Percentiles rank a stretch among this genome's conserved stretches.
Conservation (phyloP, 305 asterid genomes). For the Solanum hybrid region DNA sequence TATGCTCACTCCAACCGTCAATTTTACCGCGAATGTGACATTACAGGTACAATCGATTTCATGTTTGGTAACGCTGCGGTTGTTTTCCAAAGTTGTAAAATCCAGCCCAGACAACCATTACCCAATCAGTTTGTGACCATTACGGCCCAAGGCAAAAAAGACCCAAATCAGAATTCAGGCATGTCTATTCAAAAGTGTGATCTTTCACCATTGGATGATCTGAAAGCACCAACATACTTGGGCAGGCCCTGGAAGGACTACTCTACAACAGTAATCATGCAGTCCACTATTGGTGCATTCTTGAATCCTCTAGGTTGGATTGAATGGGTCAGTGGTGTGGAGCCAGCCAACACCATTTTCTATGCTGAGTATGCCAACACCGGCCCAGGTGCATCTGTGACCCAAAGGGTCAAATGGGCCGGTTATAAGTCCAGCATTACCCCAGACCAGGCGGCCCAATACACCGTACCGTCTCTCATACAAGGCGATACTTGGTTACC, state of each 20-base stretch:
- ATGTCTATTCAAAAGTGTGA: conserved; percentile 60
- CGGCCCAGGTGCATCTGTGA: conserved; percentile 51
- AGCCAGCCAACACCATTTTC: conserved; percentile 55
- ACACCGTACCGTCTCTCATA: conserved; percentile 42
- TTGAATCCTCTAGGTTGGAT: conserved; percentile 65
- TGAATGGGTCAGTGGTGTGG: conserved; percentile 36
- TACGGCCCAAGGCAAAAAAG: conserved; percentile 77
- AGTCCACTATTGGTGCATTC: conserved; percentile 44
- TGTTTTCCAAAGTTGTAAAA: conserved; percentile 66
- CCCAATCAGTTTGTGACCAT: conserved; percentile 67
- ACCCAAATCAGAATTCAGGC: conserved; percentile 60
- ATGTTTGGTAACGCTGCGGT: conserved; percentile 80
- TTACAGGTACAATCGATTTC: conserved; percentile 81
- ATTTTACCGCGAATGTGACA: conserved; percentile 66
- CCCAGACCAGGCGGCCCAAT: conserved; percentile 33
- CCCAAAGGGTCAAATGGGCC: conserved; percentile 53
- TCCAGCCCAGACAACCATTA: conserved; percentile 68
- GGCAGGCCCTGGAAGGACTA: conserved; percentile 77
- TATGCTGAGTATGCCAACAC: conserved; percentile 63
- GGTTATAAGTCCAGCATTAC: conserved; percentile 48
- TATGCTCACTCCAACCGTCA: conserved; percentile 80
- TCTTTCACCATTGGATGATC: conserved; percentile 28
- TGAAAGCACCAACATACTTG: conserved; percentile 40
- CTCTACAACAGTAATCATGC: conserved; percentile 63
- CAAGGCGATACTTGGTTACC: conserved; percentile 61